phyloP scores from a whole-genome alignment of 805 yeast species.

The Metschnikowia chrysomelidarum region DNA sequence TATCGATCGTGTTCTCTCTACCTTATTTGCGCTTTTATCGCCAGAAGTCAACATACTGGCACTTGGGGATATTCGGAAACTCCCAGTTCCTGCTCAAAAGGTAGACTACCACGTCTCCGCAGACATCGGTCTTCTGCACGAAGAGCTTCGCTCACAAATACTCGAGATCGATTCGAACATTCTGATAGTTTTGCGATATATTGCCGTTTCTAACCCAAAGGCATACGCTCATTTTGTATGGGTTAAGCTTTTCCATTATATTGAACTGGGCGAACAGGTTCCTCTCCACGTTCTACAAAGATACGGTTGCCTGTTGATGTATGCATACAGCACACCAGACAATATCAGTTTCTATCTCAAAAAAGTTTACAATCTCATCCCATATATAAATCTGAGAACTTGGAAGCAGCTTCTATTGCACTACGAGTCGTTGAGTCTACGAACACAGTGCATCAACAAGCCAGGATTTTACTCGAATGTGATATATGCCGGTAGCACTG shows the following conservation, averaged over 20 bases:
- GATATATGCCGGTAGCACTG: conserved; percentile 21
- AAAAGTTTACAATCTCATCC: conserved; percentile 23
- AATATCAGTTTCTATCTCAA: conserved; percentile 24
- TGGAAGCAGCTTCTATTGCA: conserved; percentile 39
- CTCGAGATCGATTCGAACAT: conserved; percentile 34
- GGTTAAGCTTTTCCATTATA: conserved; percentile 25
- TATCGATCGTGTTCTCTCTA: conserved; percentile 26
- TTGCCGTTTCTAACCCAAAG: conserved; percentile 37
- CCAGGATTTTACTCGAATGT: conserved; percentile 34
- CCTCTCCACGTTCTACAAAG: conserved; percentile 28
- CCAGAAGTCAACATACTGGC: conserved; percentile 29
- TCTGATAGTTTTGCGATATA: conserved; percentile 30
- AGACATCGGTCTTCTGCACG: conserved; percentile 2
- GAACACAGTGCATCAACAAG: conserved; percentile 37
- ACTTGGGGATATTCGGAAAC: conserved; percentile 25
- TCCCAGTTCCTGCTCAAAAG: conserved; percentile 2
- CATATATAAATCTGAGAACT: conserved; percentile 28
- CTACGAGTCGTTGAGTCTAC: conserved; percentile 30
- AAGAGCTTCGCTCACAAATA: conserved; percentile 14
- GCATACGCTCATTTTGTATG: conserved; percentile 29
- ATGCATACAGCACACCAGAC: conserved; percentile 27
- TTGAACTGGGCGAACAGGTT: conserved; percentile 25
- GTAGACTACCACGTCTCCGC: conserved; percentile 9
- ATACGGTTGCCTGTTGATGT: conserved; percentile 36
- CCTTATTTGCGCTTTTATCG: conserved; percentile 30